Base-by-base conservation (phyloP, 2,329 filamentous ascomycete genomes). In the Pseudocercospora fijiensis region DNA sequence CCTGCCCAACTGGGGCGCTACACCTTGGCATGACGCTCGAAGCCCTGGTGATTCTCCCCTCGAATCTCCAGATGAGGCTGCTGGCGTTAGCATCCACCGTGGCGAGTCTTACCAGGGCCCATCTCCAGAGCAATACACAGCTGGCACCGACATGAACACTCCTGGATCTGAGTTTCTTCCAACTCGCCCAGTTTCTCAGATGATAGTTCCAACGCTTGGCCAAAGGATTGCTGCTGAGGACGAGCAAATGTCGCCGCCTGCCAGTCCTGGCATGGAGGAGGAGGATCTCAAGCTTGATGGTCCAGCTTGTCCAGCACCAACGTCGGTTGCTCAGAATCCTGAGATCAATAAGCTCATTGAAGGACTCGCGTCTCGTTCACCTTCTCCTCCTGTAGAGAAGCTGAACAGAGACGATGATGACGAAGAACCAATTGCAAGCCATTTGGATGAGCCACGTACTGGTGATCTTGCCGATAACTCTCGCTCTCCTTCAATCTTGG, bases 101-200 rank as follows among this genome's bases (percentile, higher is more conserved):
- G 49, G 49, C 16, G 49, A 53, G 18, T 53, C 49, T n/a, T 53
- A 53, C 24, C 49, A 53, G 28, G 49, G 49, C 22, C 49, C 49
- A 53, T 24, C 49, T 26, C 49, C 49, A 30, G 49, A 30, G 24
- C 49, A 53, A 18, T 53, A 27, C 26, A 53, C 49, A n/a, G 49
- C 49, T 53, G 49, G 49, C 16, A 53, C 49, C 28, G 49, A 53
- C 26, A 30, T 53, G 49, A 47, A 49, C 30, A 64, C 62, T n/a
- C 62, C 62, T 53, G 62, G 58, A 20, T 64, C 62, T 18, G 62
- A 64, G 28, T 64, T 64, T 33, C 26, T 64, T 22, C 62, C 62
- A 13, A 64, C 58, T 8, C 62, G 62, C 18, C 62, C 62, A 47
- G 62, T 64, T 11, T 64, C 62, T 49, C 62, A 64, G 58, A 59